Percentiles rank a stretch among this genome's conserved stretches.
These are phyloP conservation scores for Penicillium daleae DNA, from an alignment of 495 filamentous ascomycete species.

Conservation along the genomic window DNA sequence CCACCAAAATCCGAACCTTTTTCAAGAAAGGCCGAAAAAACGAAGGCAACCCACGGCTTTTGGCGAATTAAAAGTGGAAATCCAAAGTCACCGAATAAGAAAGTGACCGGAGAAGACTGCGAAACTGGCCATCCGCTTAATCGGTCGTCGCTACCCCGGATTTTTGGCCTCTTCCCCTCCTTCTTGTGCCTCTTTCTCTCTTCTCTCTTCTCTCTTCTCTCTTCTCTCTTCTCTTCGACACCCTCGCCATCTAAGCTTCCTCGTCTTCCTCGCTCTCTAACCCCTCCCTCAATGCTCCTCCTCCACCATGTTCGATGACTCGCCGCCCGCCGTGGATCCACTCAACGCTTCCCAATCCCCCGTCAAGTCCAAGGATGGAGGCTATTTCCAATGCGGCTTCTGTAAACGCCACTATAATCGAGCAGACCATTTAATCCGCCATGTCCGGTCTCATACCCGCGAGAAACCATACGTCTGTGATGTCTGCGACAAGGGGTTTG, in stretches of 20 bases:
- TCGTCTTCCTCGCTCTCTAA: neutral
- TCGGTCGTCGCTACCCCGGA: neutral
- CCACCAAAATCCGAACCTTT: no score
- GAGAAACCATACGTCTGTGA: constrained; percentile 55
- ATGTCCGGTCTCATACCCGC: constrained; percentile 60
- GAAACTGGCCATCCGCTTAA: no score
- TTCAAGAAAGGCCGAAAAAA: no score
- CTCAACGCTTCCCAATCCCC: constrained; percentile 17
- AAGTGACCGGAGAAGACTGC: no score
- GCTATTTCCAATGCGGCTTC: constrained; percentile 57
- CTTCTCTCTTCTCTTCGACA: neutral
- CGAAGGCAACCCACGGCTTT: no score
- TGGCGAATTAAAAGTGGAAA: no score
- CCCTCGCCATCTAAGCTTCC: neutral
- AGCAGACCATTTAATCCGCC: constrained; percentile 60
- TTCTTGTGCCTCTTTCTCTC: neutral
- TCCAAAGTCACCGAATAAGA: no score
- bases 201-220: neutral
- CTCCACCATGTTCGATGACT: constrained; percentile 26
- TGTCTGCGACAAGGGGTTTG: constrained; percentile 58
- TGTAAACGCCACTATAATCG: constrained; percentile 58
- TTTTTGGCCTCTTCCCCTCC: neutral
- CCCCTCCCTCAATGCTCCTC: neutral
- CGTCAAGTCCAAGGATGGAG: constrained; percentile 28
- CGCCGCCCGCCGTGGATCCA: constrained; percentile 15